Evolutionary conservation across 306 rosid genomes (phyloP), one percentile per base, ranked within the genome.

Genomic region (Spatholobus suberectus): DNA sequence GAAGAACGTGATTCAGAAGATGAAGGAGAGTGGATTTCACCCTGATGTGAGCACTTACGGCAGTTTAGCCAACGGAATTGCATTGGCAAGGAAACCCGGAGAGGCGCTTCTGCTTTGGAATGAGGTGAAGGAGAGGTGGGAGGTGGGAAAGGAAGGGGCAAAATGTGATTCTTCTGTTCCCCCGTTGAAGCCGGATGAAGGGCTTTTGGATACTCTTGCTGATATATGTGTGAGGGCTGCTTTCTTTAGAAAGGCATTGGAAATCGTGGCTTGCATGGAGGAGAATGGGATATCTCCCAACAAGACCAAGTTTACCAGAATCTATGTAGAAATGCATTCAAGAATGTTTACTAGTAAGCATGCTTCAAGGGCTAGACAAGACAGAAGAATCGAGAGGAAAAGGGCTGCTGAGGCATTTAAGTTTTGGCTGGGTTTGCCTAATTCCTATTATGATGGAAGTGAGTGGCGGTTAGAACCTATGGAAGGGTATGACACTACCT

Each of bases 291-390:
- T 96, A 63, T 44, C 99, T 47, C 99, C 99, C 0, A 92, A 96
- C 69, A 96, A 96, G 93, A 96, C 96, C 59, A 96, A 96, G 90
- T 93, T 69, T 85, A 92, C 92, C 77, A 87, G 93, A 87, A 92
- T 96, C 75, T 96, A 96, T n/a, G 99, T 96, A 87, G 99, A 93
- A 85, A 93, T 96, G 99, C 99, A 93, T 82, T 96, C 99, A 4
- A 96, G 94, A 78, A 93, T 96, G 98, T 96, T 96, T 77, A 92
- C 99, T 4, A 96, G 99, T 70, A 96, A 93, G 87, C 99, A 96
- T 87, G 99, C 99, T 44, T 96, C 99, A 23, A 79, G 80, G 83
- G 99, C 99, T 35, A 93, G 99, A 85, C 96, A 91, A 81, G 96
- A 96, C 75, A 86, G 96, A 78, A 92, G 99, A 88, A 76, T 58